Evolutionary conservation across 2,329 filamentous ascomycete genomes (phyloP), one percentile per base, ranked within the genome.

Genomic region (Fulvia fulva): DNA sequence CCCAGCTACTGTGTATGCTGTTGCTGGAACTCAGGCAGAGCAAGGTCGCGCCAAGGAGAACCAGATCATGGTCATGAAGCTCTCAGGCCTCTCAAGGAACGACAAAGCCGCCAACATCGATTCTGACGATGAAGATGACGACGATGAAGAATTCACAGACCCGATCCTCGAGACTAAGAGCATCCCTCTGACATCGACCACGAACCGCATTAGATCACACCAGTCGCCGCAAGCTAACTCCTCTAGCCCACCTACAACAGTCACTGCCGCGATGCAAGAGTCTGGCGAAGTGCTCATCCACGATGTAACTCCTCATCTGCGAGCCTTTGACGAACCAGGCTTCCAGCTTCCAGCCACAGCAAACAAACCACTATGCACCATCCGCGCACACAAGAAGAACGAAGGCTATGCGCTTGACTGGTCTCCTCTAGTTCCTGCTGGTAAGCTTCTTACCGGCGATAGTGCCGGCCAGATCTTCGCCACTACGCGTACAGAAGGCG

Each of bases 371-470:
- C 77, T 96, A 52, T 89, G 84, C 65, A 97, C 91, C 2, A 86
- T 99, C 67, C 85, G 89, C 67, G 91, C 93, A 67, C 94, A 99
- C 83, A 93, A 92, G 77, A 79, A 86, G 12, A 74, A 73, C 60
- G 94, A 99, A 79, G 94, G 94, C 51, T 99, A 97, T 74, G 94
- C 91, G 0, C 77, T 99, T n/a, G 94, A 97, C 76, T 99, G 94
- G 94, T 96, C 92, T 25, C 89, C 91, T 0, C 74, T 90, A 9
- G 82, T 90, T 47, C 85, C 91, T 0, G 83, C 87, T 49, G 92
- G 92, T 59, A 94, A 93, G 76, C 85, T 99, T 2, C 77, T 96
- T 47, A 97, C 93, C 0, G 94, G 94, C 63, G 94, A 99, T 76
- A 91, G 92, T 71, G 83, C 92, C 65, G 94, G 94, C 59, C 80